These are phyloP conservation scores for Acacia pycnantha DNA, from an alignment of 331 rosid genomes.

Conservation along the genomic window DNA sequence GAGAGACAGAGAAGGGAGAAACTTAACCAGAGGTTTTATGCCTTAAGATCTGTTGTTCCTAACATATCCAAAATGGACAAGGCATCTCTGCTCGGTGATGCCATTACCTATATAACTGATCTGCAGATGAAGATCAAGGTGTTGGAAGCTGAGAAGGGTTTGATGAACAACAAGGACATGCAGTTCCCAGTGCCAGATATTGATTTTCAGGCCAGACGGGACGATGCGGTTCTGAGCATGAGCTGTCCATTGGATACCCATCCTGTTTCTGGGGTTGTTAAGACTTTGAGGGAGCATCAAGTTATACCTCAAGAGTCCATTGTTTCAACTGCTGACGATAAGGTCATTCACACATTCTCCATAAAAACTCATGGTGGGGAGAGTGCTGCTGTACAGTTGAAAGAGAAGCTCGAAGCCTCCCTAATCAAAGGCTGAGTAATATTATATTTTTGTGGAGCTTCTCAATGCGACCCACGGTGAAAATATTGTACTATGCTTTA, in stretches of 20 bases:
- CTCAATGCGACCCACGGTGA: slow-evolving; percentile 20
- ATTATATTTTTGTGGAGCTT: slow-evolving; percentile 23
- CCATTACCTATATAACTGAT: slow-evolving; percentile 84
- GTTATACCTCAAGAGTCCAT: slow-evolving; percentile 60
- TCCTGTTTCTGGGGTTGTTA: slow-evolving; percentile 74
- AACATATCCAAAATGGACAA: slow-evolving; percentile 97
- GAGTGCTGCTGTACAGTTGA: slow-evolving; percentile 70
- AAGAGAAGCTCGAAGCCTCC: slow-evolving; percentile 78
- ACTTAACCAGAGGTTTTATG: slow-evolving; percentile 92
- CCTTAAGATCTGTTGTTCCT: slow-evolving; percentile 90
- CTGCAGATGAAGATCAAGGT: slow-evolving; percentile 87
- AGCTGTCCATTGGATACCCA: slow-evolving; percentile 75
- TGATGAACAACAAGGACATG: slow-evolving; percentile 44
- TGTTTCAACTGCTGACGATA: slow-evolving; percentile 54
- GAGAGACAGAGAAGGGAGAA: slow-evolving; percentile 95
- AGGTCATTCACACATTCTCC: slow-evolving; percentile 75
- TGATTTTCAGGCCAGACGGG: slow-evolving; percentile 76
- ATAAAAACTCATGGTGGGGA: slow-evolving; percentile 67
- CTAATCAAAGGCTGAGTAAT: slow-evolving; percentile 45
- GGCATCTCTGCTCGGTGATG: slow-evolving; percentile 94
- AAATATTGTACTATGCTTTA: slow-evolving; percentile 10
- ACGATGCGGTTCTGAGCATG: slow-evolving; percentile 73
- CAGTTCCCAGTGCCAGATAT: slow-evolving; percentile 52
- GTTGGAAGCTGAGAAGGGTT: slow-evolving; percentile 76
- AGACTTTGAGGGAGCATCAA: slow-evolving; percentile 65